Evolutionary conservation across 192 early-diverging fungal species (phyloP), one percentile per base, ranked within the genome.

Genomic region (Backusella circina): DNA sequence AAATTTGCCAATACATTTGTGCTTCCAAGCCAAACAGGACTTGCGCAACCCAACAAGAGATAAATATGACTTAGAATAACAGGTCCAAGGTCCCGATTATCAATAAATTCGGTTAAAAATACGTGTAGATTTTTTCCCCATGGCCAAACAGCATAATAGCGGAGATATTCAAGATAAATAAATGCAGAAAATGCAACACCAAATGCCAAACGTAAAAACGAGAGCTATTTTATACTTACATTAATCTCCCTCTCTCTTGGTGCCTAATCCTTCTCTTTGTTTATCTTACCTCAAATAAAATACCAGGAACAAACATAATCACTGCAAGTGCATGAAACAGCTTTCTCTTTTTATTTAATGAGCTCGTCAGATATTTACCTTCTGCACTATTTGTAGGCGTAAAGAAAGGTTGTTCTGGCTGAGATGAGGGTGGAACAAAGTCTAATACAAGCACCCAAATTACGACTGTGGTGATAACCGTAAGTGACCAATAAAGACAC

Each of bases 61-160:
- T 97, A 97, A 44, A 98, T 81, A 74, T 99, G 97, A 33, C 93
- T 92, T 3, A 97, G 80, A 7, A 99, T 92, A 32, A 93, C 87
- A 0, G 89, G 88, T 23, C 96, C 97, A 2, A 88, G 79, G 72
- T 99, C 97, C 12, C 94, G 89, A 41, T 86, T 80, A 71, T 97
- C 95, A n/a, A 95, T 84, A 80, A 99, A 99, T 37, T 86, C 85
- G 21, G 83, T 78, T 77, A 98, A 67, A 75, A 97, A 98, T 13
- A 80, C 67, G 37, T 92, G 84, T 3, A 99, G 85, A 41, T 78
- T 75, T 9, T 83, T 82, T 5, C 90, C 91, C 26, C 88, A 77
- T 1, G 92, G 93, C 71, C 85, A 89, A 1, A 98, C 79, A 32
- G 86, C 87, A 80, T 93, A 92, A 57, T 88, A 88, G 0, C 97